Base-by-base conservation (phyloP, 257 asterid genomes). In the Solanum peruvianum region DNA sequence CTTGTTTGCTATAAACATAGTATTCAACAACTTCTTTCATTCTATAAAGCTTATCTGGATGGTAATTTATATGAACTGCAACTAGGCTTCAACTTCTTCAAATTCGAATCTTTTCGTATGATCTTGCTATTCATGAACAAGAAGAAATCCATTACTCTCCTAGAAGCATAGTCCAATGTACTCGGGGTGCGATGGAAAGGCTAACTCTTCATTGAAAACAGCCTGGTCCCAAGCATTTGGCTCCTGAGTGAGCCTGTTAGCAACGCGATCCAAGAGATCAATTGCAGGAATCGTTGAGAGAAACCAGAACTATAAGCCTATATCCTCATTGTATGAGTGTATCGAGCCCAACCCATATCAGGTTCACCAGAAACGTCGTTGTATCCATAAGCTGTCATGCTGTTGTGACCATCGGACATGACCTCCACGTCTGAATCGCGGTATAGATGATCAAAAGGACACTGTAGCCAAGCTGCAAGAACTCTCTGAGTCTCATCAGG, bases 321-420 rank as follows among this genome's bases (percentile, higher is more conserved):
- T 88, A 88, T 80, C 75, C 90, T 45, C 90, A 69, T 88, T 80
- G 90, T 85, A 62, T 88, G 88, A 37, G 87, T 70, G 27, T 88
- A 86, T 37, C 71, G 88, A 39, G 84, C 87, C 90, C 90, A 88
- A 49, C 85, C 47, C 90, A 80, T 69, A 7, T 49, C 86, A 67
- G 86, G 44, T 78, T 88, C 90, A 78, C 80, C 88, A 49, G 82
- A 88, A 11, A 88, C 85, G 56, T 85, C 90, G 20, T 69, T 88
- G 70, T 88, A 88, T 20, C 86, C 88, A 42, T 88, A 88, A 62
- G 90, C 84, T 67, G 88, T 88, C 52, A 16, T 52, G 29, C 85
- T 88, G 72, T 69, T 33, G 33, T 85, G 86, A 23, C 88, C 88
- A 88, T 85, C 78, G 6, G 84, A 76, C 90, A 85, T 77, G 49